phyloP scores from a whole-genome alignment of 2,329 filamentous ascomycete genomes.

The Exophiala viscosa region DNA sequence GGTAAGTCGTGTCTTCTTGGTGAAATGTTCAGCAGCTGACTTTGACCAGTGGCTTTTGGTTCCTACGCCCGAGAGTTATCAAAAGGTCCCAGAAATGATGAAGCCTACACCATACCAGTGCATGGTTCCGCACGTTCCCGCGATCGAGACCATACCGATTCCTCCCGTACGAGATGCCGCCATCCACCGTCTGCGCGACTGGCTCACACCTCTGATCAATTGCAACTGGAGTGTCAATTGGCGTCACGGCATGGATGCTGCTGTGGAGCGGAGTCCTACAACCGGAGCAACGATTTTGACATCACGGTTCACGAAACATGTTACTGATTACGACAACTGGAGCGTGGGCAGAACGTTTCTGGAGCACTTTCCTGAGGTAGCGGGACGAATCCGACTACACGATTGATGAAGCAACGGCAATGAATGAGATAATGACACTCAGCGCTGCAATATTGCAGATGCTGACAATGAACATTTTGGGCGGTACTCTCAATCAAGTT shows the following conservation, averaged over 20 bases:
- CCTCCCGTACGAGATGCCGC: slow-evolving; percentile 18
- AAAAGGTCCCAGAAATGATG: slow-evolving; percentile 23
- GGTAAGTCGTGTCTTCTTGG: slow-evolving; percentile 10
- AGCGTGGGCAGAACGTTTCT: slow-evolving; percentile 15
- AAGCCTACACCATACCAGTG: slow-evolving; percentile 23
- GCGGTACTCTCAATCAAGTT: no score
- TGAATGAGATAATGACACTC: not conserved
- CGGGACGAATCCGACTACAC: slow-evolving; percentile 18
- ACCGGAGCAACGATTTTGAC: slow-evolving; percentile 14
- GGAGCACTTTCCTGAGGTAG: slow-evolving; percentile 17
- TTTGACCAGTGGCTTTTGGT: slow-evolving; percentile 17
- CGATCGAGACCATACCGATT: slow-evolving; percentile 24
- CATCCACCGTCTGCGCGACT: slow-evolving; percentile 19
- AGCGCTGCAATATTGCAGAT: no score
- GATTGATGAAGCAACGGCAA: slow-evolving; percentile 9
- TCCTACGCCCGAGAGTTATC: slow-evolving; percentile 15
- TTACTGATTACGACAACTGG: slow-evolving; percentile 19
- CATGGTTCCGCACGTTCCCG: slow-evolving; percentile 23
- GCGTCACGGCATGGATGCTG: slow-evolving; percentile 13
- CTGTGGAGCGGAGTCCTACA: slow-evolving; percentile 10
- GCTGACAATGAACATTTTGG: no score
- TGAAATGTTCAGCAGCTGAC: not conserved
- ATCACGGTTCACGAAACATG: slow-evolving; percentile 17
- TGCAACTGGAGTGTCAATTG: slow-evolving; percentile 22
- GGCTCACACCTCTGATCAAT: slow-evolving; percentile 20